Evolutionary conservation across 2,329 filamentous ascomycete species (phyloP), one percentile per base, ranked within the genome.

Genomic region (Phyllosticta citrichinensis): DNA sequence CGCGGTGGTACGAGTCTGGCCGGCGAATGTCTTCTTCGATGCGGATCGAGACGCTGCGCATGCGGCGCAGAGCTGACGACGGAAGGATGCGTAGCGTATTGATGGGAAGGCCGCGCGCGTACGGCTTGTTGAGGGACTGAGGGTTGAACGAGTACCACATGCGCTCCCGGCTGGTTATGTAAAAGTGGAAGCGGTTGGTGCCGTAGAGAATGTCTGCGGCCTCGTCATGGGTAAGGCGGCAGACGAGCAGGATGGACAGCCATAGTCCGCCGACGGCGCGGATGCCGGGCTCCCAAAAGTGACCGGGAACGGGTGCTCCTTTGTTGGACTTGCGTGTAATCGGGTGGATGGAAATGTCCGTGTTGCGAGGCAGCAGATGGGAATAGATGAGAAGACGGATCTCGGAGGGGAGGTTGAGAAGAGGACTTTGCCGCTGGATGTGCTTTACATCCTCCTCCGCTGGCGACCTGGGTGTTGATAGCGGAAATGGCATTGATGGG

Each of bases 221-320:
- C 62, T 66, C 65, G 52, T 64, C 62, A 51, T 66, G 62, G 11
- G 64, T 52, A 22, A 63, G 64, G n/a, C 64, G 64, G 61, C 65
- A 65, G 14, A 52, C 54, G 24, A 51, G 59, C 4, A 66, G 30
- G n/a, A 66, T 53, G 12, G 50, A 35, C 24, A 55, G 52, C 55
- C 55, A 60, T 19, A 55, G 47, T 30, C 57, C 52, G 57, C 30
- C 51, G 50, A 40, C 35, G 17, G 33, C 58, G 51, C 52, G 53
- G 19, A 50, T 19, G 30, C 55, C 55, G 11, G 58, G 58, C 4
- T 56, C 55, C 20, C 60, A 51, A 19, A 52, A n/a, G 58, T 57
- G 56, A 12, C 27, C n/a, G 51, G 62, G 52, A 12, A 24, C 24
- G 30, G 55, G 50, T 11, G 55, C 30, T 24, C 35, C 40, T 3